Base-by-base conservation (phyloP, 2,329 filamentous ascomycete species). In the Ophiostoma ulmi region DNA sequence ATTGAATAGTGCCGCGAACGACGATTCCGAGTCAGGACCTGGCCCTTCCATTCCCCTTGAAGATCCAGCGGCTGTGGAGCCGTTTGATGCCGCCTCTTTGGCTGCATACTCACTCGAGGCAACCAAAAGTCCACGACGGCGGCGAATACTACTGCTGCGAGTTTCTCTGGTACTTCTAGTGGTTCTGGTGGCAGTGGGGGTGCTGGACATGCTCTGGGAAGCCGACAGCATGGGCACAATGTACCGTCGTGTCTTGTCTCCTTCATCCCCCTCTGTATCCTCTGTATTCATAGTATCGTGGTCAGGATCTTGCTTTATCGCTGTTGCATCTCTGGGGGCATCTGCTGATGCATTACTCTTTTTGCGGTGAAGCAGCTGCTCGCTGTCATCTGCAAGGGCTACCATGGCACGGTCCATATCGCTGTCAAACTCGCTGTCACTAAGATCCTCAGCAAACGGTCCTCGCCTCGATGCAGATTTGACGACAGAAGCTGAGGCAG, bases 391-490 rank as follows among this genome's bases (percentile, higher is more conserved):
- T 17, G 71, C 68, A 55, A 75, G 68, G 17, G 73, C 74, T 11
- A 72, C 44, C 31, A 73, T 22, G 20, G 63, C 72, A 5, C 73
- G 71, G 64, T 74, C 74, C 67, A 70, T 72, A 14, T 75, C 74
- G 71, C 73, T 74, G 72, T 75, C 74, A 14, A 73, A 69, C 31
- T 69, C 69, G 64, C 65, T 67, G 70, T 68, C 72, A 14, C 44
- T 48, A 7, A 73, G 68, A 22, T 70, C 61, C 3, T 39, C 63
- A 8, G 61, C 70, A 72, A 69, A 70, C 68, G 58, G 65, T 31
- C 68, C 38, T 65, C n/a, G 5, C 7, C 26, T 5, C 11, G 58
- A 22, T 5, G 26, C 26, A 35, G 13, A 4, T 5, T 35, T 31
- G 13, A 44, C 41, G 41, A 14, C 41, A 44, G 41, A 44, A 17